phyloP scores from a whole-genome alignment of 208 protist genomes.

The Crithidia expoeki region DNA sequence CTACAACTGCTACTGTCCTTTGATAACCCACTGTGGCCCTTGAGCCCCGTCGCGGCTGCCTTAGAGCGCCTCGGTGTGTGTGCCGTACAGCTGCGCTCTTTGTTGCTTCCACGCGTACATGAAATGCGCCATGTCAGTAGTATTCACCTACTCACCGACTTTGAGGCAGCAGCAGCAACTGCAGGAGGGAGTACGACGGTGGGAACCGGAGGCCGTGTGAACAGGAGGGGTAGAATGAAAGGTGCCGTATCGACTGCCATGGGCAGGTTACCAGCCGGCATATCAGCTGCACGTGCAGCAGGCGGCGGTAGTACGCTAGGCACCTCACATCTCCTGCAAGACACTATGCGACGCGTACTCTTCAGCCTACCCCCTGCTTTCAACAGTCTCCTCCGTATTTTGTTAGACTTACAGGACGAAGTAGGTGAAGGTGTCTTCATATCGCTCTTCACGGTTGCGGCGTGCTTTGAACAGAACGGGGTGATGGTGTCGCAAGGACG shows the following conservation, averaged over 20 bases:
- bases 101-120: conserved; percentile 68
- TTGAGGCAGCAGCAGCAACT: conserved; percentile 45
- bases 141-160: conserved; percentile 57
- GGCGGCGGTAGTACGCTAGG: neutral
- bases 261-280: neutral
- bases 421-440: conserved; percentile 66
- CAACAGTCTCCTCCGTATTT: conserved; percentile 56
- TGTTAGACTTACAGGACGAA: conserved; percentile 70
- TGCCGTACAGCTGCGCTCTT: conserved; percentile 57
- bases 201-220: too few relatives aligned
- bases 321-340: conserved; percentile 55
- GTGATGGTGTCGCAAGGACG: conserved; percentile 74
- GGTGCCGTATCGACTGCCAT: neutral
- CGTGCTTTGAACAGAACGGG: conserved; percentile 61
- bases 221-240: neutral
- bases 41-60: conserved; percentile 24
- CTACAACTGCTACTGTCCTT: conserved; percentile 64
- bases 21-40: conserved; percentile 67
- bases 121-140: conserved; percentile 52
- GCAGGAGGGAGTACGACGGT: conserved; percentile 7
- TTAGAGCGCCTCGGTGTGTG: conserved; percentile 47
- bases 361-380: conserved; percentile 75
- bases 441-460: conserved; percentile 57
- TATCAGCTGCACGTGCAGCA: neutral
- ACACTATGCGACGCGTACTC: conserved; percentile 81